phyloP scores from a whole-genome alignment of 768 basidiomycete genomes.

The Mrakia hoshinonis region DNA sequence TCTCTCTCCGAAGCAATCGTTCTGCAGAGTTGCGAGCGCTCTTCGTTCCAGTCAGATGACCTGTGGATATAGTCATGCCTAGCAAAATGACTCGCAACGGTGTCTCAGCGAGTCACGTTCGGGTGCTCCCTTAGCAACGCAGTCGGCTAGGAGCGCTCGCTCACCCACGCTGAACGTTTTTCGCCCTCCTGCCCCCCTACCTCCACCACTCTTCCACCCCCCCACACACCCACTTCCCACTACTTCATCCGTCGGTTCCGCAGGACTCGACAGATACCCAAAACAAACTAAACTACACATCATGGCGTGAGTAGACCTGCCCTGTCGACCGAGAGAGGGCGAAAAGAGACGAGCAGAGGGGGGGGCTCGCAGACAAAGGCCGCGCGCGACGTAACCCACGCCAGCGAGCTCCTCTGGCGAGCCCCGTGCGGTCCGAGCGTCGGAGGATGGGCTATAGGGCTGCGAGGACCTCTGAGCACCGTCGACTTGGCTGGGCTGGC shows the following conservation, averaged over 20 bases:
- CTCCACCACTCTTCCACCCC: neutral
- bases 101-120: too few relatives aligned
- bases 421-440: too few relatives aligned
- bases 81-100: too few relatives aligned
- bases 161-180: neutral
- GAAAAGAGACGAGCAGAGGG: neutral
- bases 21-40: too few relatives aligned
- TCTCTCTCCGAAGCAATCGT: too few relatives aligned
- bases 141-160: too few relatives aligned
- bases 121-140: too few relatives aligned
- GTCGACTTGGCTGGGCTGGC: neutral
- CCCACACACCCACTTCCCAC: too few relatives aligned
- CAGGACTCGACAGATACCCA: conserved; percentile 19
- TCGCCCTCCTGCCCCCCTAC: neutral
- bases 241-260: conserved; percentile 12
- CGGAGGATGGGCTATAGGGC: neutral
- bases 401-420: neutral
- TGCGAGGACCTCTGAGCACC: neutral
- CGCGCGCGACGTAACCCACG: neutral
- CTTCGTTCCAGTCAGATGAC: too few relatives aligned
- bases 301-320: conserved; percentile 22
- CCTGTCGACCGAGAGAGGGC: neutral
- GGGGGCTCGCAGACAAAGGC: neutral
- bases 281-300: neutral
- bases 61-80: too few relatives aligned